phyloP scores from a whole-genome alignment of 2,329 filamentous ascomycete genomes.

The Fusarium graminum region DNA sequence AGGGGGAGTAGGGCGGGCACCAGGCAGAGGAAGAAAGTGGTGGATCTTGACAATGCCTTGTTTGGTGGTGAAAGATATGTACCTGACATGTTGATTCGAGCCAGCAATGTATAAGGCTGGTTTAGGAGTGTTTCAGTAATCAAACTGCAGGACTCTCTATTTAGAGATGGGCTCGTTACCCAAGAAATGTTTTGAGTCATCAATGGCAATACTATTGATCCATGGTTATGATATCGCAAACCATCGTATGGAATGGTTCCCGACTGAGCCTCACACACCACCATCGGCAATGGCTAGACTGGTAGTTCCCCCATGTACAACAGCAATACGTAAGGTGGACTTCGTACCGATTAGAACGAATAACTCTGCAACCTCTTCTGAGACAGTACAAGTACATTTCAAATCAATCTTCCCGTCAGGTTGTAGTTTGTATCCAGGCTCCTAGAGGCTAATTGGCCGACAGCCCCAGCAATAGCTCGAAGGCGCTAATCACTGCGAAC shows the following conservation, averaged over 20 bases:
- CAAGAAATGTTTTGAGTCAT: conserved; percentile 3
- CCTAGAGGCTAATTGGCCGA: conserved; percentile 23
- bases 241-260: conserved; percentile 9
- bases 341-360: conserved; percentile 29
- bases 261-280: conserved; percentile 1
- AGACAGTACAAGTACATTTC: conserved; percentile 8
- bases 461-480: conserved; percentile 8
- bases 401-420: conserved; percentile 9
- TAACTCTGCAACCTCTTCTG: conserved; percentile 3
- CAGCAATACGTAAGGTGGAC: conserved; percentile 31
- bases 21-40: conserved; percentile 41
- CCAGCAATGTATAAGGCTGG: conserved; percentile 25
- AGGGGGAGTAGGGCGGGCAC: conserved; percentile 43
- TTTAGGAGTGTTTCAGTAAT: conserved; percentile 28
- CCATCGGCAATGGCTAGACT: conserved; percentile 31
- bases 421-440: conserved; percentile 10
- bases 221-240: conserved; percentile 4
- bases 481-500: conserved; percentile 20
- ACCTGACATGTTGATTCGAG: conserved; percentile 21
- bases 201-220: conserved; percentile 2
- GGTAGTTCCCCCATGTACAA: conserved; percentile 28
- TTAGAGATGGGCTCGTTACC: neutral
- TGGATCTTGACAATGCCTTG: conserved; percentile 34
- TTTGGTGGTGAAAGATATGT: conserved; percentile 22
- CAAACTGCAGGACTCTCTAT: neutral